These are phyloP conservation scores for Apiotrichum veenhuisii DNA, from an alignment of 1,284 basidiomycete genomes.

Conservation along the genomic window DNA sequence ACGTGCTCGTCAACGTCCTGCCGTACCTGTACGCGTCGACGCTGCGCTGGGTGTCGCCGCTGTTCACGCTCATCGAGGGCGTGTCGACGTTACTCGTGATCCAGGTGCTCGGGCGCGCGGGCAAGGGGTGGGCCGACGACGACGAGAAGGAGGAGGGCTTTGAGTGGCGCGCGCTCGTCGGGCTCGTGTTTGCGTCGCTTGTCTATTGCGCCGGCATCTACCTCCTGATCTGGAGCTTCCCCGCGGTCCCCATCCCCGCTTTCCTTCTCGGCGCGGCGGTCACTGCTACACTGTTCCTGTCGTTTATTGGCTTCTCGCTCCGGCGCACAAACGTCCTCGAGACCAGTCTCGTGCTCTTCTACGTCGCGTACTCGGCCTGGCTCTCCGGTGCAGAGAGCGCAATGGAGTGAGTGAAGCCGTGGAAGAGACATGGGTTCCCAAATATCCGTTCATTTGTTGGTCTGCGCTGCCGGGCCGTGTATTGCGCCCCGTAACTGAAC, in stretches of 20 bases:
- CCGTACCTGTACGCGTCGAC: constrained; percentile 46
- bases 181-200: constrained; percentile 42
- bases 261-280: constrained; percentile 48
- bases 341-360: constrained; percentile 76
- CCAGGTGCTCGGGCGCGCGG: constrained; percentile 46
- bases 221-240: constrained; percentile 33
- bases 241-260: constrained; percentile 35
- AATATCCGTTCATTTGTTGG: no score
- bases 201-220: constrained; percentile 47
- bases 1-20: constrained; percentile 43
- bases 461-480: no score
- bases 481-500: no score
- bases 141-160: constrained; percentile 47
- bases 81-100: constrained; percentile 46
- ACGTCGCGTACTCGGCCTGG: constrained; percentile 61
- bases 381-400: constrained; percentile 45
- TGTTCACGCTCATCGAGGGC: constrained; percentile 50
- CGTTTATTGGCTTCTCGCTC: constrained; percentile 80
- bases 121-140: constrained; percentile 50
- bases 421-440: no score
- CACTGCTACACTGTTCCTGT: constrained; percentile 65
- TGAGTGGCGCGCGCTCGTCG: constrained; percentile 48
- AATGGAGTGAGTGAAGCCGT: constrained; percentile 44
- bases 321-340: constrained; percentile 90
- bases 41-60: constrained; percentile 46